These are phyloP conservation scores for Thalassia testudinum DNA, from an alignment of 116 monocot species.

Conservation along the genomic window DNA sequence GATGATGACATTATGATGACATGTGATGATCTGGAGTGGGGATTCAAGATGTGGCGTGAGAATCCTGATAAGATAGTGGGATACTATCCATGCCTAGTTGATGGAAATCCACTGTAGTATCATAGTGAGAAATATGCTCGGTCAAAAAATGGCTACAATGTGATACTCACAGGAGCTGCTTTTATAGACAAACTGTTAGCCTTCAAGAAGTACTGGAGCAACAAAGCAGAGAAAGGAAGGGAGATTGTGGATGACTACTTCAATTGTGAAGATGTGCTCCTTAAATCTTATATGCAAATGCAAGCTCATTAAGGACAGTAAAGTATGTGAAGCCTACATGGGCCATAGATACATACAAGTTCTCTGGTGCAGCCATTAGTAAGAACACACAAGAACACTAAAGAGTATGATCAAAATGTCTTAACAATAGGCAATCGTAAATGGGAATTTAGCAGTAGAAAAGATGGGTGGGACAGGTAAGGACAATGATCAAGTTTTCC, in stretches of 20 bases:
- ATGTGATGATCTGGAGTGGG: slow-evolving; percentile 82
- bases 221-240: slow-evolving; percentile 35
- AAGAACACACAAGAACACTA: slow-evolving; percentile 46
- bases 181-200: slow-evolving; percentile 55
- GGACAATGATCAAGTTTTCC: too few relatives aligned
- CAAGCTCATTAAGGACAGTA: slow-evolving; percentile 33
- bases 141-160: slow-evolving; percentile 42
- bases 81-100: slow-evolving; percentile 71
- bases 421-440: slow-evolving; percentile 31
- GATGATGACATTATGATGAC: slow-evolving; percentile 85
- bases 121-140: slow-evolving; percentile 56
- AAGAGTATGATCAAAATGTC: slow-evolving; percentile 46
- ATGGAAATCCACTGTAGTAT: slow-evolving; percentile 42
- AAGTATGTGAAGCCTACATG: slow-evolving; percentile 76
- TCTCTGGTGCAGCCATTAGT: too few relatives aligned
- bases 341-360: slow-evolving; percentile 67
- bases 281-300: slow-evolving; percentile 63
- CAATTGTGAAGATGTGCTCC: slow-evolving; percentile 84
- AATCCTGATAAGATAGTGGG: slow-evolving; percentile 63
- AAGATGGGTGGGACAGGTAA: slow-evolving; percentile 80
- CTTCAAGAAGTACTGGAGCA: slow-evolving; percentile 63
- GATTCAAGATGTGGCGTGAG: slow-evolving; percentile 73
- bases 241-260: slow-evolving; percentile 37
- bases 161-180: slow-evolving; percentile 72
- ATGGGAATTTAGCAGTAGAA: slow-evolving; percentile 36